A percentile compares a stretch with the other conserved stretches of the same genome.
phyloP scores from a whole-genome alignment of 805 yeast genomes.

The Candida alai region DNA sequence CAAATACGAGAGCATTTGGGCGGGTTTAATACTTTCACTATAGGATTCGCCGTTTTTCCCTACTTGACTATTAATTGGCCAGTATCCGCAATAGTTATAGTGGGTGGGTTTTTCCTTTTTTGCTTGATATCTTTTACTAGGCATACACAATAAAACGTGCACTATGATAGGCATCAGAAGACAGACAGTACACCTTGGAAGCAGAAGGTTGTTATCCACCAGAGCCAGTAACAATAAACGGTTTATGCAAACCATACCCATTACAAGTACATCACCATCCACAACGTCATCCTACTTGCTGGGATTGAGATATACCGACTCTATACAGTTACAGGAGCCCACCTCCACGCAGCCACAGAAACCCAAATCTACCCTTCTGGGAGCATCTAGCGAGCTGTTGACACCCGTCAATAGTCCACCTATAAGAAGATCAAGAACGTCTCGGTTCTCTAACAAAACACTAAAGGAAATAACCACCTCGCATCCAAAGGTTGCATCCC shows the following conservation, averaged over 20 bases:
- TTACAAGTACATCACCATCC: slow-evolving; percentile 14
- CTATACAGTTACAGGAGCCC: slow-evolving; percentile 6
- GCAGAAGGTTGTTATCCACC: slow-evolving; percentile 7
- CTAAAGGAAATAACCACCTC: slow-evolving; percentile 9
- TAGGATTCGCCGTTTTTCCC: too few species aligned
- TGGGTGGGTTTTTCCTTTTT: too few species aligned
- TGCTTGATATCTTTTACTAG: too few species aligned
- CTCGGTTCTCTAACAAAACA: slow-evolving; percentile 16
- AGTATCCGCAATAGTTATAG: too few species aligned
- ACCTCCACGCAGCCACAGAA: too few species aligned
- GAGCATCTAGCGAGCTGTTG: slow-evolving; percentile 7
- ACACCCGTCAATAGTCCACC: slow-evolving; percentile 10
- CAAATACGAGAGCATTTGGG: too few species aligned
- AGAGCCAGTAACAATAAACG: slow-evolving; percentile 16
- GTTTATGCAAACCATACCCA: slow-evolving; percentile 34
- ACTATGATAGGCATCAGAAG: slow-evolving; percentile 3
- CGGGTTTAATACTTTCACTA: too few species aligned
- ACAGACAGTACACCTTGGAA: slow-evolving; percentile 2
- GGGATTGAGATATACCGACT: slow-evolving; percentile 16
- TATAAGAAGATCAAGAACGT: slow-evolving; percentile 30
- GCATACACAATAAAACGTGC: too few species aligned
- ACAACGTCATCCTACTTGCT: slow-evolving; percentile 17
- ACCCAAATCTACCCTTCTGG: too few species aligned
- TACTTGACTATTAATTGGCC: too few species aligned
- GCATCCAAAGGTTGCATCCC: slow-evolving; percentile 4